phyloP scores from a whole-genome alignment of 345 rosid genomes.

The Salix suchowensis region DNA sequence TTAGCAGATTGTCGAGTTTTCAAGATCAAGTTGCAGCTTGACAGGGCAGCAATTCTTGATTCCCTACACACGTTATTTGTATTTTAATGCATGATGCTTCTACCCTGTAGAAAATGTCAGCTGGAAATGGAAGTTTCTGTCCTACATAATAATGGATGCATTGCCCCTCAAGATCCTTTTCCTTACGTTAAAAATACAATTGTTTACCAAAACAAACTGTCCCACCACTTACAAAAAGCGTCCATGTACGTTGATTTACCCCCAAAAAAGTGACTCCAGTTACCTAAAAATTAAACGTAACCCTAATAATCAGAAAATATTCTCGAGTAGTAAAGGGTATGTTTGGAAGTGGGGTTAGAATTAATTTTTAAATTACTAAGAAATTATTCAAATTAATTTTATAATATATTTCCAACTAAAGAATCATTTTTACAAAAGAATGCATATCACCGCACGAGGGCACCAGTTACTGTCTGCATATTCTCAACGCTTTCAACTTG shows the following conservation, averaged over 20 bases:
- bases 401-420: too few relatives aligned
- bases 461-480: neutral
- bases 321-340: too few relatives aligned
- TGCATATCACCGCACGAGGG: too few relatives aligned
- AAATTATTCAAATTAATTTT: too few relatives aligned
- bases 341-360: too few relatives aligned
- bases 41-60: constrained; percentile 2
- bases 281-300: neutral
- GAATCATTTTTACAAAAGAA: too few relatives aligned
- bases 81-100: constrained; percentile 16
- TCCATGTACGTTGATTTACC: neutral
- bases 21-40: constrained; percentile 4
- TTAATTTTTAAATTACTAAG: too few relatives aligned
- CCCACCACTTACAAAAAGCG: too few relatives aligned
- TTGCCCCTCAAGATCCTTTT: neutral
- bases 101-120: neutral
- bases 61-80: constrained; percentile 18
- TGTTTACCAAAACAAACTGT: too few relatives aligned
- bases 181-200: neutral
- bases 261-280: neutral
- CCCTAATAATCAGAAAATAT: neutral
- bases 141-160: neutral
- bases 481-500: too few relatives aligned
- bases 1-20: constrained; percentile 5
- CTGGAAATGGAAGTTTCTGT: neutral